Evolutionary conservation across 1,284 basidiomycete genomes (phyloP).

Genomic region (Rhodotorula sp.): DNA sequence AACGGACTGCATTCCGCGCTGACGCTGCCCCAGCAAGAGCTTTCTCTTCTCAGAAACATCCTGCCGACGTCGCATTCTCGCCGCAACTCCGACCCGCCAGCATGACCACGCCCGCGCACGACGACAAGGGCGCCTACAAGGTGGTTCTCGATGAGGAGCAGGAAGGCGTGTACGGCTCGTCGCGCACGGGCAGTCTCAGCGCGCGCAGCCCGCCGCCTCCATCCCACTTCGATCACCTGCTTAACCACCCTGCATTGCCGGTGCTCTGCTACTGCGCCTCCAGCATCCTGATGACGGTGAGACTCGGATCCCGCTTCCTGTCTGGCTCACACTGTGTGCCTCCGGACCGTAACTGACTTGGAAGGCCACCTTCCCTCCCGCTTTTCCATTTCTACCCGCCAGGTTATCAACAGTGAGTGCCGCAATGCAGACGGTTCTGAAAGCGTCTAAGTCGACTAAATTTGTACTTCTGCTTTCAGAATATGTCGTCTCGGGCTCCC

Average conservation of each 20-base stretch:
- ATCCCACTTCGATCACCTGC: conserved; percentile 7
- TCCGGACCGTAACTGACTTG: too few relatives aligned
- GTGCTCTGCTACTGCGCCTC: conserved; percentile 89
- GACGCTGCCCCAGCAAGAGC: not conserved
- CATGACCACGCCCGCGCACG: conserved; percentile 2
- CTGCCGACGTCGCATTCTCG: not conserved
- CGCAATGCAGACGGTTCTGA: not conserved
- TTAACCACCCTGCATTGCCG: conserved; percentile 60
- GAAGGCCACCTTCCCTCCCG: not conserved
- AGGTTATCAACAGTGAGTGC: conserved; percentile 26
- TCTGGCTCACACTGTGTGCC: not conserved
- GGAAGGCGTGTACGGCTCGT: conserved; percentile 1
- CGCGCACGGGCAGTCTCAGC: conserved; percentile 6
- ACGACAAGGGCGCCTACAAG: conserved; percentile 33
- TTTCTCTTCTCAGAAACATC: too few relatives aligned
- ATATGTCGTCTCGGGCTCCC: conserved; percentile 89
- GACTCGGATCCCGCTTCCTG: not conserved
- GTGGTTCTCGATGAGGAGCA: conserved; percentile 30
- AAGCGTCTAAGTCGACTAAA: too few relatives aligned
- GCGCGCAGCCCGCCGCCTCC: not conserved
- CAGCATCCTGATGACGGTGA: conserved; percentile 95
- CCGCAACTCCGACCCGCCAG: not conserved
- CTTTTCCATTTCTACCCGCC: not conserved
- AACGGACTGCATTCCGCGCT: not conserved
- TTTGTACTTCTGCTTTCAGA: conserved; percentile 46